These are phyloP conservation scores for Phanerodontia chrysosporium DNA, from an alignment of 768 basidiomycete genomes.

Conservation along the genomic window DNA sequence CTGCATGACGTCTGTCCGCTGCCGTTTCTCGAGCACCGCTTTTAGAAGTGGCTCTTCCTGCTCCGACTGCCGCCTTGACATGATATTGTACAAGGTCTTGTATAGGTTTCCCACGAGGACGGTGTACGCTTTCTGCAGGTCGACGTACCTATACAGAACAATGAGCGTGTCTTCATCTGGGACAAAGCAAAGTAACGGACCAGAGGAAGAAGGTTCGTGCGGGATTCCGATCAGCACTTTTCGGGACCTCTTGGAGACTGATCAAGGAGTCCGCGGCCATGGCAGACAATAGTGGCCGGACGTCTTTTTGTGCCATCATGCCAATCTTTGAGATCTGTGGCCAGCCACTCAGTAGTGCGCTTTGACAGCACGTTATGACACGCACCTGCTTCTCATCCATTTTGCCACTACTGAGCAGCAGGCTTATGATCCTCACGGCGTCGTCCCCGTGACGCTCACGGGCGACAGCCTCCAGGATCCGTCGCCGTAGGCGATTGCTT, in stretches of 20 bases:
- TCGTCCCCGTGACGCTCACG: slow-evolving; percentile 80
- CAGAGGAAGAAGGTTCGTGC: slow-evolving; percentile 89
- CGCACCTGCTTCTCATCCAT: slow-evolving; percentile 90
- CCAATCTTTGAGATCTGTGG: slow-evolving; percentile 86
- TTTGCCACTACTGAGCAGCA: slow-evolving; percentile 80
- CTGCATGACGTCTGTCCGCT: slow-evolving; percentile 80
- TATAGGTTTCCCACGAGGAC: slow-evolving; percentile 74
- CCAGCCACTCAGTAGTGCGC: neutral
- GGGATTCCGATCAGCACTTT: slow-evolving; percentile 85
- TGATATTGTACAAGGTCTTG: slow-evolving; percentile 88
- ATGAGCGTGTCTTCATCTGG: neutral
- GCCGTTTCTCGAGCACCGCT: slow-evolving; percentile 75
- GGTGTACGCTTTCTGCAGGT: slow-evolving; percentile 78
- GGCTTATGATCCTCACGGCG: slow-evolving; percentile 76
- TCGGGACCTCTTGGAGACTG: slow-evolving; percentile 90
- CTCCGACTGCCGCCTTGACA: slow-evolving; percentile 69
- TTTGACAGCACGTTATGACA: too few relatives aligned
- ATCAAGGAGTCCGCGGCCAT: slow-evolving; percentile 81
- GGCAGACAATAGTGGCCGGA: slow-evolving; percentile 72
- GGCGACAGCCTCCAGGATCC: slow-evolving; percentile 72
- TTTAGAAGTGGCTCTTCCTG: slow-evolving; percentile 59
- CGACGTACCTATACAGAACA: slow-evolving; percentile 69
- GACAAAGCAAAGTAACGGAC: slow-evolving; percentile 34
- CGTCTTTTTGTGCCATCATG: slow-evolving; percentile 88
- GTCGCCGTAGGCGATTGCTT: slow-evolving; percentile 58